Evolutionary conservation across 169 alveolate genomes (phyloP), one percentile per base, ranked within the genome.

Genomic region (Plasmodium berghei): DNA sequence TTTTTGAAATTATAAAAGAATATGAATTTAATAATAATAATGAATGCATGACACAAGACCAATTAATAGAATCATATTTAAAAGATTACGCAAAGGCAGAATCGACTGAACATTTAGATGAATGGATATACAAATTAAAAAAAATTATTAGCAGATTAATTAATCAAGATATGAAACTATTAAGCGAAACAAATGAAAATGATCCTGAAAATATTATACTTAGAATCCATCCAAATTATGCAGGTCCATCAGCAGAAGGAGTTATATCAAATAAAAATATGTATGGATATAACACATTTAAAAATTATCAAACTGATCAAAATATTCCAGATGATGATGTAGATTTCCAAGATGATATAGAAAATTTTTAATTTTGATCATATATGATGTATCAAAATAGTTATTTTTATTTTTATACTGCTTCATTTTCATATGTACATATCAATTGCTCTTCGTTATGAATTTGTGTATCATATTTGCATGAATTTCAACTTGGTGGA

Each of bases 181-280:
- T 93, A 42, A 87, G 93, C 0, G 77, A 90, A 46, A 88, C 77
- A 12, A 66, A 70, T 75, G 91, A 83, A 28, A 88, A 62, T 10
- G 96, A 93, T 71, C 71, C 66, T 20, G 93, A 87, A 48, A 92
- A 93, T 66, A 72, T 73, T 77, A 34, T 93, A 42, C 49, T 93
- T 18, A 42, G 96, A 55, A 94, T 92, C 5, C 96, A 93, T 71
- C 96, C 96, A 58, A 93, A 93, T 87, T 93, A 93, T 52, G 93
- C 87, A 52, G 89, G 89, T 24, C 75, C 89, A 12, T 49, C 58
- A 16, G 48, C 52, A 16, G 89, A 77, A 28, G 70, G 75, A 1
- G 69, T 69, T 55, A 56, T 52, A 0, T 64, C 89, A 28, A 77
- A 77, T 45, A 77, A 62, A 16, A 77, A 77, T 45, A 77, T 70